Evolutionary conservation across 306 rosid species (phyloP).

Genomic region (Cucurbita argyrosperma): DNA sequence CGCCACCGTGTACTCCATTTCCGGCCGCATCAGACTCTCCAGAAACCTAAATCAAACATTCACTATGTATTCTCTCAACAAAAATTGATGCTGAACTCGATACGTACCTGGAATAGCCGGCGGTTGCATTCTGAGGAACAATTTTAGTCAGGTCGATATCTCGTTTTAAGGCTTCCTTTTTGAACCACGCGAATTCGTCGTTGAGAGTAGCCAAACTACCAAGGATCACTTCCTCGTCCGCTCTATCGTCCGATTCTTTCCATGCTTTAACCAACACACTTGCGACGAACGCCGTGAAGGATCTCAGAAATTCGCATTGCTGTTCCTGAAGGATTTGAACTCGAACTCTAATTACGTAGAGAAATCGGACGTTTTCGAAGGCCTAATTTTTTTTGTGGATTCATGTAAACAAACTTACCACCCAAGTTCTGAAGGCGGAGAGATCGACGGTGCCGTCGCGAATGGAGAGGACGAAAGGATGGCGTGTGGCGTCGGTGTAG

Average conservation of each 20-base stretch:
- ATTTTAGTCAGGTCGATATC: slow-evolving; percentile 27
- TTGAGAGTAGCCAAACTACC: slow-evolving; percentile 42
- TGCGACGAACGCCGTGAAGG: slow-evolving; percentile 47
- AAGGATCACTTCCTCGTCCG: slow-evolving; percentile 48
- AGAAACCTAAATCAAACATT: slow-evolving; percentile 33
- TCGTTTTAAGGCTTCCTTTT: slow-evolving; percentile 50
- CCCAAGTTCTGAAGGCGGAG: slow-evolving; percentile 64
- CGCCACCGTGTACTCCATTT: slow-evolving; percentile 43
- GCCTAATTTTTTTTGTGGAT: background rate
- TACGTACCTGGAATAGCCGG: slow-evolving; percentile 39
- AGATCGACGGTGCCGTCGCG: slow-evolving; percentile 45
- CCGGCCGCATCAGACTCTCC: slow-evolving; percentile 48
- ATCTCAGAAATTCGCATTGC: slow-evolving; percentile 64
- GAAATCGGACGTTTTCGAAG: background rate
- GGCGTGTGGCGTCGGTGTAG: slow-evolving; percentile 49
- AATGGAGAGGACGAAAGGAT: slow-evolving; percentile 55
- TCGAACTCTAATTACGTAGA: background rate
- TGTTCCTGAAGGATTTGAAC: slow-evolving; percentile 31
- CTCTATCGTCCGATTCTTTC: slow-evolving; percentile 35
- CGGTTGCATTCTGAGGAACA: slow-evolving; percentile 34
- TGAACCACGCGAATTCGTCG: slow-evolving; percentile 70
- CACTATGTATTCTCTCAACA: background rate
- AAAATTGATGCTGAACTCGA: background rate
- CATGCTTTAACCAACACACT: slow-evolving; percentile 53
- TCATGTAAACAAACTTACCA: slow-evolving; percentile 28